Conservation (phyloP, 768 basidiomycete species). For the Mycena indigotica region DNA sequence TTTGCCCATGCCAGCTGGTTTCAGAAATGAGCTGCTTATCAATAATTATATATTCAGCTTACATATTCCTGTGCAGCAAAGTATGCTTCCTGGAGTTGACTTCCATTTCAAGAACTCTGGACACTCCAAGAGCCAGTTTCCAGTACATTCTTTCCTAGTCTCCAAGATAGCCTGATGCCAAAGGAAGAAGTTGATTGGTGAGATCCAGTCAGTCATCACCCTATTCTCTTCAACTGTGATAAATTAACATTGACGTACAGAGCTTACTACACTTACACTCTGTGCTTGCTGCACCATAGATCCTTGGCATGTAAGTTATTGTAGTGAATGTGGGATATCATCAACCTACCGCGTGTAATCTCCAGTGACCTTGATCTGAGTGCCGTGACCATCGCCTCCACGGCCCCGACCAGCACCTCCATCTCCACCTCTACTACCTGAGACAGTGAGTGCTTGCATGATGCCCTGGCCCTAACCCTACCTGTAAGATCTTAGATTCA, state of each 20-base stretch:
- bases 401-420: slow-evolving; percentile 1
- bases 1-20: background rate
- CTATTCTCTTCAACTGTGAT: background rate
- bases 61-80: too few species aligned
- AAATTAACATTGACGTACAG: background rate
- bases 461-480: too few species aligned
- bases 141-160: background rate
- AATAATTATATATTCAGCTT: slow-evolving; percentile 5
- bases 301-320: background rate
- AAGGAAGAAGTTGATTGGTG: slow-evolving; percentile 4
- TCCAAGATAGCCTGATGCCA: slow-evolving; percentile 1
- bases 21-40: background rate
- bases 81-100: background rate
- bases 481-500: too few species aligned
- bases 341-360: background rate
- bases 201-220: slow-evolving; percentile 1
- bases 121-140: slow-evolving; percentile 1
- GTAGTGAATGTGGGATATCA: background rate
- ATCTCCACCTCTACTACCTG: slow-evolving; percentile 7
- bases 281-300: background rate
- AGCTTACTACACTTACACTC: too few species aligned
- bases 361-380: background rate
- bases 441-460: too few species aligned
- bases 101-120: background rate
- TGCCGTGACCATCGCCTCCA: background rate